phyloP scores from a whole-genome alignment of 1,284 basidiomycete genomes.

The Trichosporon inkin region DNA sequence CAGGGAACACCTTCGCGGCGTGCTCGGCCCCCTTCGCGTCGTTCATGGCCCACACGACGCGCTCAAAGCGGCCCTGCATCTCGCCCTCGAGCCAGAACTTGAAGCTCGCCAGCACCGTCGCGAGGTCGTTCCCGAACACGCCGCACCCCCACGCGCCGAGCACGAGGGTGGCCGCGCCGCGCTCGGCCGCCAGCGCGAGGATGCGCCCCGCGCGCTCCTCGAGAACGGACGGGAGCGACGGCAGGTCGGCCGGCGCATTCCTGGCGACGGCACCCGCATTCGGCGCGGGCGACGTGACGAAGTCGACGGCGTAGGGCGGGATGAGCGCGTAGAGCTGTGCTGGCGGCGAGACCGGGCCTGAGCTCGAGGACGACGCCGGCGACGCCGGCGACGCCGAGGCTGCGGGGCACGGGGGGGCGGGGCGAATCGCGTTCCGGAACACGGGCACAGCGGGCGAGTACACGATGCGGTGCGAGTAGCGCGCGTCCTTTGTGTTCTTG shows the following conservation, averaged over 20 bases:
- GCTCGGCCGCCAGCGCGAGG: conserved; percentile 13
- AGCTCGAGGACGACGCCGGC: not conserved
- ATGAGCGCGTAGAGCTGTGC: conserved; percentile 1
- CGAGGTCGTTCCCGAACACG: conserved; percentile 21
- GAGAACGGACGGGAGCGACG: not conserved
- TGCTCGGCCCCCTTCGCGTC: not conserved
- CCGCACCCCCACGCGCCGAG: conserved; percentile 25
- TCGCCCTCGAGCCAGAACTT: conserved; percentile 9
- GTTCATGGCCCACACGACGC: conserved; percentile 19
- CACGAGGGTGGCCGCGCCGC: conserved; percentile 12
- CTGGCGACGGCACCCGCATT: conserved; percentile 14
- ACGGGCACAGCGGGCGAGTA: conserved; percentile 18
- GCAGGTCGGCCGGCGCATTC: conserved; percentile 1
- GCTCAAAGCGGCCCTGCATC: conserved; percentile 12
- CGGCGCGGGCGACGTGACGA: conserved; percentile 19
- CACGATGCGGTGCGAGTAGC: conserved; percentile 22
- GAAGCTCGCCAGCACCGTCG: conserved; percentile 11
- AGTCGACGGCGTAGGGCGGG: conserved; percentile 4
- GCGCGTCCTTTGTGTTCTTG: conserved; percentile 8
- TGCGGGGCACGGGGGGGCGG: too few relatives aligned
- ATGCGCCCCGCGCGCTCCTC: conserved; percentile 17
- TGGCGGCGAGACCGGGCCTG: too few relatives aligned
- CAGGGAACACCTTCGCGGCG: not conserved
- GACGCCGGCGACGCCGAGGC: too few relatives aligned
- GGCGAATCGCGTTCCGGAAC: conserved; percentile 9